Evolutionary conservation across 2,329 filamentous ascomycete genomes (phyloP), one percentile per base, ranked within the genome.

Genomic region (Paracamarosporium sp.): DNA sequence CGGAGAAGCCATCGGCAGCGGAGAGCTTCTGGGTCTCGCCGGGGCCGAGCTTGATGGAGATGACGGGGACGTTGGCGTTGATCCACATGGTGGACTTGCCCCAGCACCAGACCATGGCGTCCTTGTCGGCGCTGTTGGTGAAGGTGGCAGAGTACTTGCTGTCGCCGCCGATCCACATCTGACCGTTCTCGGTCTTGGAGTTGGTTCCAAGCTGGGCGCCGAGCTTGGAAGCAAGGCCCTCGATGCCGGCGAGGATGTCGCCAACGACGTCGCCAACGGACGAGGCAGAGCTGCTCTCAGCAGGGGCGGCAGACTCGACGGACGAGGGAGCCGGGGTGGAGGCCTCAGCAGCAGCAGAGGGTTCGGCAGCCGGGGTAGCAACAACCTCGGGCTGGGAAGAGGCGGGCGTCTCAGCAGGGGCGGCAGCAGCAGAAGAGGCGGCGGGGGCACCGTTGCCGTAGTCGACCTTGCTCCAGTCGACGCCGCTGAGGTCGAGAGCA

Each of bases 11-110:
- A 44, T 71, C 67, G 25, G 69, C 76, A 44, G 78, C 72, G 36
- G 78, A 79, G 25, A 82, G 60, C 48, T 73, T 74, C 55, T 77
- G 68, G 30, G 50, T 66, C 59, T 74, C 60, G 57, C 76, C 76
- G 5, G 64, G 50, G 43, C 75, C 71, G 50, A 82, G 66, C 9
- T 76, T 75, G 58, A 79, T 73, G 36, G 76, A 76, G 60, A 82
- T 71, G 38, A 68, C 61, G 20, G 76, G 75, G 13, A 56, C 41
- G 60, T 73, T 64, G 53, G 60, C 65, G 68, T 77, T 78, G 64
- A 78, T 59, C 55, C 68, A 74, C 63, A 77, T 76, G 60, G 68
- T 71, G 50, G 66, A 66, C 60, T 69, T 77, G 55, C 64, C 70
- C 77, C 77, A 79, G 70, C 76, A 74, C 59, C 72, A 72, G 51